Evolutionary conservation across 768 basidiomycete species (phyloP).

Genomic region (Rhodocollybia butyracea): DNA sequence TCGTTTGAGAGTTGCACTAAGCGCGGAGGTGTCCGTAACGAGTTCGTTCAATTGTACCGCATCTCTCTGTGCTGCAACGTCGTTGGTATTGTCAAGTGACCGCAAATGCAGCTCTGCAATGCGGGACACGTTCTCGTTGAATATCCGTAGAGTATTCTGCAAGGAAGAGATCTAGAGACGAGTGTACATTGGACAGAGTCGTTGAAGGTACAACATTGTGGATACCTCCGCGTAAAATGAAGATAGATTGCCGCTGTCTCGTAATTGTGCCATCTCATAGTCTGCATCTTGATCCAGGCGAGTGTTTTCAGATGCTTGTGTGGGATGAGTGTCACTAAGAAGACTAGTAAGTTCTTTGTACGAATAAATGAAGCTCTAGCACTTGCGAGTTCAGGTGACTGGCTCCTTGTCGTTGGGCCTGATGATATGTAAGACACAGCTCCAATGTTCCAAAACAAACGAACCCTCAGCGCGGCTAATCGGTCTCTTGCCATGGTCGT

Average conservation of each 20-base stretch:
- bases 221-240: conserved; percentile 72
- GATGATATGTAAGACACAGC: no score
- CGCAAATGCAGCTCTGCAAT: conserved; percentile 74
- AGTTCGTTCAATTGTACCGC: conserved; percentile 64
- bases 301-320: no score
- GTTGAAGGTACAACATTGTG: not conserved
- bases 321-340: no score
- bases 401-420: conserved; percentile 71
- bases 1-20: conserved; percentile 69
- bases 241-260: conserved; percentile 54
- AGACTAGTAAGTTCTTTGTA: no score
- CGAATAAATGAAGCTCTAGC: no score
- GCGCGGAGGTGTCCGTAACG: conserved; percentile 65
- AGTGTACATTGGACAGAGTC: not conserved
- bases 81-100: conserved; percentile 75
- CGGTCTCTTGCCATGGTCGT: conserved; percentile 79
- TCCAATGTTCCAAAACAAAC: conserved; percentile 21
- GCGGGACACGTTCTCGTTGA: conserved; percentile 65
- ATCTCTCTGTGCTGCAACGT: conserved; percentile 57
- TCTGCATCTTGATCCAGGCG: conserved; percentile 60
- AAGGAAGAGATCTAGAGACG: conserved; percentile 62
- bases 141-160: conserved; percentile 65
- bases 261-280: conserved; percentile 78
- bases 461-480: conserved; percentile 82
- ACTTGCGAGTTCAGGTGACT: conserved; percentile 47